Conservation (phyloP, 2,329 filamentous ascomycete species). For the Cercospora nicotianae region DNA sequence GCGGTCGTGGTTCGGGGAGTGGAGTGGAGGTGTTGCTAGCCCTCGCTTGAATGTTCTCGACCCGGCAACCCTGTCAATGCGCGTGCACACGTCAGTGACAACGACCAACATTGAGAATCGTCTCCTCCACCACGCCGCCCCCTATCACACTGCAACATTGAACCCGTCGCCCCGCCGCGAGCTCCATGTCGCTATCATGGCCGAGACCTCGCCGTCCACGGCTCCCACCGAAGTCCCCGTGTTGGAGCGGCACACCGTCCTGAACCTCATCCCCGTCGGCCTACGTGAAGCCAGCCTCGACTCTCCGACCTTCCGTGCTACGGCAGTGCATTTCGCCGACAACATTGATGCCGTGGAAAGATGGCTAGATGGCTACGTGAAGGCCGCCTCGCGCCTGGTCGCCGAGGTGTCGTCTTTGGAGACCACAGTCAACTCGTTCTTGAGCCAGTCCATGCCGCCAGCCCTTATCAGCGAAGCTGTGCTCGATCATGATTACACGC, state of each 20-base stretch:
- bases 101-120: background rate
- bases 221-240: conserved; percentile 6
- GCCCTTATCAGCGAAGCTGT: conserved; percentile 74
- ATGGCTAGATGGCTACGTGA: conserved; percentile 79
- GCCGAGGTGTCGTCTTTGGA: conserved; percentile 73
- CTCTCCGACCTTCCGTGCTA: conserved; percentile 90
- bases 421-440: conserved; percentile 72
- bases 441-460: conserved; percentile 73
- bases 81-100: background rate
- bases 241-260: conserved; percentile 14
- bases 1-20: background rate
- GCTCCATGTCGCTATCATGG: conserved; percentile 17
- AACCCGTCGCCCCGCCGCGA: background rate
- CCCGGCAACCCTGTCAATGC: background rate
- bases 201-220: conserved; percentile 12
- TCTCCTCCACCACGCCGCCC: background rate
- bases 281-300: conserved; percentile 95
- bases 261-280: conserved; percentile 43
- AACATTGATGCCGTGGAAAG: conserved; percentile 87
- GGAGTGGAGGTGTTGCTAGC: background rate
- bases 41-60: too few relatives aligned
- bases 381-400: conserved; percentile 61
- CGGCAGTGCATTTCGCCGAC: conserved; percentile 80
- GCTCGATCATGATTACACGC: conserved; percentile 92
- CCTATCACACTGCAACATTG: background rate